Conservation (phyloP, 768 basidiomycete genomes). For the Auriscalpium orientale region DNA sequence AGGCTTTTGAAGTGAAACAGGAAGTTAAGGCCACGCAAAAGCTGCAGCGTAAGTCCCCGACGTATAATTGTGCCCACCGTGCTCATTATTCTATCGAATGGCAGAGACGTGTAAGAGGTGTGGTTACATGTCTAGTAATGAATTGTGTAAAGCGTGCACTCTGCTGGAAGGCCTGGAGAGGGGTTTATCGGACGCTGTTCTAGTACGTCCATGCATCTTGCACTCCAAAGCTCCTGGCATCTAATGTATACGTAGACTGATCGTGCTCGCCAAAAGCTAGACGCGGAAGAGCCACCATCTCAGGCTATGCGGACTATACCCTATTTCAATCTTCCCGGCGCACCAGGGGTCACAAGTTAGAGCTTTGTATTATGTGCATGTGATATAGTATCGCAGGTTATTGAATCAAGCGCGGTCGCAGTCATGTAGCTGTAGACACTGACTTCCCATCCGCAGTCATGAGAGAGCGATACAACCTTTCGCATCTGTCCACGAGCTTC, state of each 20-base stretch:
- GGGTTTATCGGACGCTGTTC: conserved; percentile 41
- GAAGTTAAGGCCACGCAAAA: conserved; percentile 82
- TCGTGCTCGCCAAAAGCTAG: conserved; percentile 54
- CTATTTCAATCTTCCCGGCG: conserved; percentile 41
- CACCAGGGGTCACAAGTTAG: conserved; percentile 2
- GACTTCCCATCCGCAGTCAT: conserved; percentile 23
- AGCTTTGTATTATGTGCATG: too few relatives aligned
- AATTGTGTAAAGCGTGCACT: conserved; percentile 93
- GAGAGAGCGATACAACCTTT: conserved; percentile 40
- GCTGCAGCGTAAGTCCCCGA: conserved; percentile 58
- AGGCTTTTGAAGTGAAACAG: conserved; percentile 80
- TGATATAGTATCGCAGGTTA: too few relatives aligned
- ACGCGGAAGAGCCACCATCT: conserved; percentile 49
- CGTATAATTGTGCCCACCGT: not conserved
- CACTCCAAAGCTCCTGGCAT: not conserved
- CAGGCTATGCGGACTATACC: conserved; percentile 75
- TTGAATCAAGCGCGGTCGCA: too few relatives aligned
- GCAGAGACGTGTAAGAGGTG: conserved; percentile 87
- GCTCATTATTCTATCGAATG: not conserved
- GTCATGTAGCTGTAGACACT: too few relatives aligned
- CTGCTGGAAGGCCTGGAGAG: conserved; percentile 86
- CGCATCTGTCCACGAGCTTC: conserved; percentile 46
- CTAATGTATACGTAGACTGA: conserved; percentile 44
- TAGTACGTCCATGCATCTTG: conserved; percentile 36
- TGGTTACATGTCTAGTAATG: conserved; percentile 93